phyloP scores from a whole-genome alignment of 352 stramenopile genomes.

The Blastocystis hominis region DNA sequence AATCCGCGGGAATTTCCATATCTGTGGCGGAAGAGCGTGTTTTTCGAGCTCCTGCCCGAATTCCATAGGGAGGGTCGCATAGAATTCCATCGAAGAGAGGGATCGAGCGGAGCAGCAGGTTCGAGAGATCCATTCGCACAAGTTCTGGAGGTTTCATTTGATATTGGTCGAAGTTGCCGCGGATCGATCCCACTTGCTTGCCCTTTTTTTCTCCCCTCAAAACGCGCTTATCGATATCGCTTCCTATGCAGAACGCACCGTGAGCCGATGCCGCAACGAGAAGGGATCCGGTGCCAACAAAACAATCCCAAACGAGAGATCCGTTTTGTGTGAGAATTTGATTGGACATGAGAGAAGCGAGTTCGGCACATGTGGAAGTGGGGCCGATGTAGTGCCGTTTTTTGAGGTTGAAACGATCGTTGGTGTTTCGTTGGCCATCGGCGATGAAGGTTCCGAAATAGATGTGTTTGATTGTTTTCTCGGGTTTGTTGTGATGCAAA shows the following conservation, averaged over 20 bases:
- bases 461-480: not conserved
- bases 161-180: constrained; percentile 81
- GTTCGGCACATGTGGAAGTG: constrained; percentile 90
- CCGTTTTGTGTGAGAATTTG: constrained; percentile 57
- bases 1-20: constrained; percentile 38
- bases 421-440: constrained; percentile 26
- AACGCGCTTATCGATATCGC: constrained; percentile 90
- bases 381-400: constrained; percentile 79
- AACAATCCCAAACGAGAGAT: constrained; percentile 81
- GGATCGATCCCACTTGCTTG: constrained; percentile 65
- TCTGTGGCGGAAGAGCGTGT: constrained; percentile 66
- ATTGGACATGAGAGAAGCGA: constrained; percentile 87
- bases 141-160: constrained; percentile 82
- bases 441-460: constrained; percentile 19
- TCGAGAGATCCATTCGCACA: constrained; percentile 81
- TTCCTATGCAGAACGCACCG: constrained; percentile 79
- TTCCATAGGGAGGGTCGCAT: constrained; percentile 81
- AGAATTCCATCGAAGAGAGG: constrained; percentile 75
- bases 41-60: constrained; percentile 81
- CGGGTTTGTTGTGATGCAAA: not conserved
- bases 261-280: constrained; percentile 82
- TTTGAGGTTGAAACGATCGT: constrained; percentile 27
- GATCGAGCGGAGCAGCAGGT: constrained; percentile 64
- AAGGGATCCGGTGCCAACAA: constrained; percentile 91
- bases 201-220: constrained; percentile 75